These are phyloP conservation scores for Pseudogymnoascus sp. DNA, from an alignment of 2,329 filamentous ascomycete genomes.

Conservation along the genomic window DNA sequence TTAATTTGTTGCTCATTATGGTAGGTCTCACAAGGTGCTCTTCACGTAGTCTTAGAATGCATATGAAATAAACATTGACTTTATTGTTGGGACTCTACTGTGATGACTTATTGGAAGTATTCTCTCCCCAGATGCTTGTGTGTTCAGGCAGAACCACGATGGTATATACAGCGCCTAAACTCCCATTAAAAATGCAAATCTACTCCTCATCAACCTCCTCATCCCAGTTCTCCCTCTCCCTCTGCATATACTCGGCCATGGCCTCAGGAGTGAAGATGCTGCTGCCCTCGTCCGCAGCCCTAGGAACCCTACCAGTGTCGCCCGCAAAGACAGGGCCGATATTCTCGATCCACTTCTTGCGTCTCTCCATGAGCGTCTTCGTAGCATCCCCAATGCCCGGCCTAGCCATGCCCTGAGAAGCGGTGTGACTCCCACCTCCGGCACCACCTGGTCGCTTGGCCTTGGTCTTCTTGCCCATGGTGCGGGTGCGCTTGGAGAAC, in stretches of 20 bases:
- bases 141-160: not conserved
- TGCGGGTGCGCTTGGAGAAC: slow-evolving; percentile 91
- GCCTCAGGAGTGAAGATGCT: slow-evolving; percentile 64
- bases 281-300: slow-evolving; percentile 51
- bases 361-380: slow-evolving; percentile 83
- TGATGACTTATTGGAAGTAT: no score
- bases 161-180: slow-evolving; percentile 1
- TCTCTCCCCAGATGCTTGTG: not conserved
- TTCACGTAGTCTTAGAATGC: not conserved
- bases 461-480: slow-evolving; percentile 89
- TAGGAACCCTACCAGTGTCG: slow-evolving; percentile 60
- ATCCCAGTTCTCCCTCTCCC: slow-evolving; percentile 73
- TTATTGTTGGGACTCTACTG: not conserved
- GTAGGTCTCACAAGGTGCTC: not conserved
- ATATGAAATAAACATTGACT: not conserved
- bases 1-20: not conserved
- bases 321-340: slow-evolving; percentile 85
- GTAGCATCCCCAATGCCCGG: slow-evolving; percentile 85
- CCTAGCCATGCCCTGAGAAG: slow-evolving; percentile 55
- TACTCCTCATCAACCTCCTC: slow-evolving; percentile 40
- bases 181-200: slow-evolving; percentile 11
- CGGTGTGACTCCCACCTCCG: slow-evolving; percentile 58
- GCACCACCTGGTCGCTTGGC: slow-evolving; percentile 71
- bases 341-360: slow-evolving; percentile 79
- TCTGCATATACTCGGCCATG: slow-evolving; percentile 68